phyloP scores from a whole-genome alignment of 148 eudicot species.

The Rhododendron williamsianum region DNA sequence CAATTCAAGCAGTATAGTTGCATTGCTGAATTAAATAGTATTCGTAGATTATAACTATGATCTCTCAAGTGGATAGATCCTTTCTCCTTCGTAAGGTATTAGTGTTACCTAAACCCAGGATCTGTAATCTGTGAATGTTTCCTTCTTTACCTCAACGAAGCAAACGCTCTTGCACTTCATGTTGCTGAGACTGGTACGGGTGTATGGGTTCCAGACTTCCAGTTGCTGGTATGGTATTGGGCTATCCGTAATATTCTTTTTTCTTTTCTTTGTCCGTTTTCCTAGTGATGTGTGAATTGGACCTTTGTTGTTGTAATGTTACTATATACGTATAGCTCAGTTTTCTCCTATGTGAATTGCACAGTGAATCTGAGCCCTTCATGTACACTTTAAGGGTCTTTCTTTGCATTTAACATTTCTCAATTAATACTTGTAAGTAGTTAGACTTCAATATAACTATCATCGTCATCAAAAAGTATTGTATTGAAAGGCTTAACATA shows the following conservation, averaged over 20 bases:
- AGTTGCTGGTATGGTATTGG: neutral
- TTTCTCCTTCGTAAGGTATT: neutral
- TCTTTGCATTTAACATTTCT: too few species aligned
- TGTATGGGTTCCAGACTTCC: neutral
- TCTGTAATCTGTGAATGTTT: neutral
- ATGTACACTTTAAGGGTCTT: too few species aligned
- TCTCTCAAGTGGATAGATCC: neutral
- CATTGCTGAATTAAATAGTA: neutral
- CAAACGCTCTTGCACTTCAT: too few species aligned
- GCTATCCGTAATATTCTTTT: neutral
- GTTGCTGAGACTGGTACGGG: neutral
- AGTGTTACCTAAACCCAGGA: neutral
- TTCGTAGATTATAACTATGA: neutral
- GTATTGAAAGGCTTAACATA: neutral
- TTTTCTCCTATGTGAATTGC: neutral
- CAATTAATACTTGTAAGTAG: too few species aligned
- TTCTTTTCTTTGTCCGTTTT: neutral
- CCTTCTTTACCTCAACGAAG: neutral
- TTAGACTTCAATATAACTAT: too few species aligned
- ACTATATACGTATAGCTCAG: neutral
- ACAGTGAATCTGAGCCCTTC: too few species aligned
- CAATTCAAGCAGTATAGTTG: neutral
- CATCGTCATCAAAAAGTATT: neutral
- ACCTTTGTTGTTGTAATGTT: neutral
- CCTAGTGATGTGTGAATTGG: neutral